Base-by-base conservation (phyloP, 2,329 filamentous ascomycete species). In the Sclerotinia minor region DNA sequence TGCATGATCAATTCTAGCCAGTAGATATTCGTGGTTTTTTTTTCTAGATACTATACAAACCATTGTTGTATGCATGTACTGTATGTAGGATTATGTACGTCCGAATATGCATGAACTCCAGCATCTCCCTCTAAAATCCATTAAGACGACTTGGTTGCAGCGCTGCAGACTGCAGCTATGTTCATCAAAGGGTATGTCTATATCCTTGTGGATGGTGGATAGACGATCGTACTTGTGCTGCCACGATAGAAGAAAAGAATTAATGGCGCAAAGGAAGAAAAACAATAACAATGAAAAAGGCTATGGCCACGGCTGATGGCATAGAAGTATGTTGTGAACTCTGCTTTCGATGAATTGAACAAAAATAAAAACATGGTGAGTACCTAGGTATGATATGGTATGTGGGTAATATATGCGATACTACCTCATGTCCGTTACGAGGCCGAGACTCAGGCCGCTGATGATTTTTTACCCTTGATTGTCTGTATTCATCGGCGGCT, bases 221-320 rank as follows among this genome's bases (percentile, higher is more conserved):
- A 15, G 47, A 29, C 21, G 13, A 47, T 70, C 72, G 72, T 64
- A 68, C 54, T 61, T 50, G 59, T 68, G 69, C 67, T 74, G 73
- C 73, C 74, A 76, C 73, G 74, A 75, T 72, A 72, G 71, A 72
- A 38, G 45, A 69, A 74, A 70, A 71, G 73, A 74, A 67, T 69
- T 63, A 70, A 67, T 66, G 66, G 67, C 70, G 35, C 74, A n/a
- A 26, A 21, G 41, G 69, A 68, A 69, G 53, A 59, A 24, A 24
- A 67, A 26, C 8, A 52, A 66, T 53, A 53, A 47, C 60, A 70
- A 73, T 68, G 58, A 68, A 69, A 70, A 69, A 74, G 69, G 67
- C 70, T 71, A 63, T 47, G 47, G 53, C 61, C 47, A 70, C 71
- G 70, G 72, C 69, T 76, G 72, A 71, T 73, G 70, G 35, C 45